These are phyloP conservation scores for Botrytis cinerea DNA, from an alignment of 2,329 filamentous ascomycete species.

Conservation along the genomic window DNA sequence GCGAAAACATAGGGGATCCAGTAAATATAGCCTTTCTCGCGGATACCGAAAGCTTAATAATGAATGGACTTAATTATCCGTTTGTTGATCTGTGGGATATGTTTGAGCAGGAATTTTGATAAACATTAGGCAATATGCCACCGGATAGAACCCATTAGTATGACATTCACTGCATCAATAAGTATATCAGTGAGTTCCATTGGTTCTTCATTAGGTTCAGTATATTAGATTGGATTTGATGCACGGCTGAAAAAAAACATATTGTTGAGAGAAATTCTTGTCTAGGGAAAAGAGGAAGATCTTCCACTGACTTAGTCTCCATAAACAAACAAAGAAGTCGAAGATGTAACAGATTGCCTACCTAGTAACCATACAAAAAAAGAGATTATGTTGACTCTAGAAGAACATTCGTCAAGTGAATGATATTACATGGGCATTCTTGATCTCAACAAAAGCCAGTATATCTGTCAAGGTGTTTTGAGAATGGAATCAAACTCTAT, in stretches of 20 bases:
- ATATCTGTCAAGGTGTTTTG: background rate
- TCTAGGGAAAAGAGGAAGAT: background rate
- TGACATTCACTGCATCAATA: background rate
- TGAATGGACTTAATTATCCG: constrained; percentile 17
- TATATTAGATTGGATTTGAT: background rate
- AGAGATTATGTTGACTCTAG: background rate
- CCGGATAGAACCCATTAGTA: background rate
- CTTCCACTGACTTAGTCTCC: background rate
- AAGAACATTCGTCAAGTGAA: background rate
- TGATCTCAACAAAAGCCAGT: background rate
- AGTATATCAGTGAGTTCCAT: background rate
- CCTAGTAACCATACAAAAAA: background rate
- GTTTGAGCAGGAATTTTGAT: constrained; percentile 2
- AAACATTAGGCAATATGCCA: background rate
- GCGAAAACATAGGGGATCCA: background rate
- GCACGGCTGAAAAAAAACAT: background rate
- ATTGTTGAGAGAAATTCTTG: background rate
- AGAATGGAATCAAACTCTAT: background rate
- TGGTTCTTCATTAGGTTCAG: background rate
- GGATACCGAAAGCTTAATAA: background rate
- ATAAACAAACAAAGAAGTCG: background rate
- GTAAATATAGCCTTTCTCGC: background rate
- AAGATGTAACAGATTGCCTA: background rate
- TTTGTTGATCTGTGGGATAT: constrained; percentile 15
- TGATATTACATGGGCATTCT: background rate